Conservation (phyloP, 2,329 filamentous ascomycete genomes). For the Trichoderma guizhouense region DNA sequence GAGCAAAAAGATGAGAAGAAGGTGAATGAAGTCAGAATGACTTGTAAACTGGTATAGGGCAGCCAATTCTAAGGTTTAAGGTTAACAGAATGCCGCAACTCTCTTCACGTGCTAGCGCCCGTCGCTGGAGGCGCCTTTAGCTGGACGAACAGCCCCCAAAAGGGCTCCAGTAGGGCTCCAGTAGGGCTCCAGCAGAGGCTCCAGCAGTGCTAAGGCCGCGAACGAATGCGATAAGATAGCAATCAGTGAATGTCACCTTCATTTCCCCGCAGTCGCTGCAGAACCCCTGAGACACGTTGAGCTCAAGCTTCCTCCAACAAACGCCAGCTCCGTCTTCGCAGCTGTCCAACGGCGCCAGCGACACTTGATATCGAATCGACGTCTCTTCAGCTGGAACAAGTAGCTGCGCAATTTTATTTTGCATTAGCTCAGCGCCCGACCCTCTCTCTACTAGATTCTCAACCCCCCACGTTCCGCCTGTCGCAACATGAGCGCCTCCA, state of each 20-base stretch:
- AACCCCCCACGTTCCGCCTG: background rate
- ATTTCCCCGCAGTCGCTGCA: conserved; percentile 11
- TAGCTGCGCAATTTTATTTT: background rate
- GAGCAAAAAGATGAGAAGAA: background rate
- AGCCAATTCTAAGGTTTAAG: background rate
- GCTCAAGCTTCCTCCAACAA: background rate
- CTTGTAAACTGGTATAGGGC: background rate
- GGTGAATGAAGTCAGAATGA: background rate
- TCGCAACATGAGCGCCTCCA: conserved; percentile 25
- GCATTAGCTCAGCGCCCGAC: background rate
- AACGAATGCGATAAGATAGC: conserved; percentile 12
- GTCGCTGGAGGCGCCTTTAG: background rate
- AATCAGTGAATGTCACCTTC: conserved; percentile 3
- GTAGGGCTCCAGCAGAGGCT: background rate
- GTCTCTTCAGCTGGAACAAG: background rate
- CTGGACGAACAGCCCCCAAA: background rate
- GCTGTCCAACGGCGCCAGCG: background rate
- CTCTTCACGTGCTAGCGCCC: conserved; percentile 7
- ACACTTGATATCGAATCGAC: background rate
- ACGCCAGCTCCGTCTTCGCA: background rate
- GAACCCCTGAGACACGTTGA: conserved; percentile 10
- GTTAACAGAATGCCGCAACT: background rate
- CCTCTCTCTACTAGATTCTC: background rate
- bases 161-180: background rate
- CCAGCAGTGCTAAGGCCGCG: background rate